Conservation (phyloP, 306 rosid genomes). For the Vachellia collinsii region DNA sequence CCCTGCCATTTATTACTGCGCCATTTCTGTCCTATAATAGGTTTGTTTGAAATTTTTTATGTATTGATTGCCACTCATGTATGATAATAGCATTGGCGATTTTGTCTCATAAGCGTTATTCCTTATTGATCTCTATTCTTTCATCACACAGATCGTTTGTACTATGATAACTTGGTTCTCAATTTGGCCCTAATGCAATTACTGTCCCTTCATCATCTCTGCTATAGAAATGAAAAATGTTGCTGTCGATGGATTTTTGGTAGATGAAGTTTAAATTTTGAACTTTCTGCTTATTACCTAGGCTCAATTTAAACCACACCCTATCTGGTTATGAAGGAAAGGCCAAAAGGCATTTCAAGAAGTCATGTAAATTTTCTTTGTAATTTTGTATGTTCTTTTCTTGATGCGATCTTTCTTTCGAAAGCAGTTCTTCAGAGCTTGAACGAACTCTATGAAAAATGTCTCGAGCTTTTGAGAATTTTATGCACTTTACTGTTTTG, state of each 20-base stretch:
- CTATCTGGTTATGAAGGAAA: not conserved
- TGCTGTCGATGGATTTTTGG: slow-evolving; percentile 8
- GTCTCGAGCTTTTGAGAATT: too few relatives aligned
- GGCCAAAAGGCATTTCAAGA: not conserved
- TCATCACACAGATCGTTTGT: slow-evolving; percentile 34
- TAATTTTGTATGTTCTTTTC: too few relatives aligned
- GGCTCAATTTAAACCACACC: not conserved
- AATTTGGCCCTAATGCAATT: slow-evolving; percentile 33
- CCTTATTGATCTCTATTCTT: slow-evolving; percentile 43
- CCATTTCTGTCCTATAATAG: slow-evolving; percentile 20
- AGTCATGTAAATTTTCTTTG: not conserved
- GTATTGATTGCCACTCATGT: slow-evolving; percentile 43
- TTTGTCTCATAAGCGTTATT: slow-evolving; percentile 35
- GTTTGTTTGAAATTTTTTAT: slow-evolving; percentile 33
- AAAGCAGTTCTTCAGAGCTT: too few relatives aligned
- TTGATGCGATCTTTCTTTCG: not conserved
- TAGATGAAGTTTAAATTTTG: not conserved
- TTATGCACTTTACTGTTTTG: too few relatives aligned
- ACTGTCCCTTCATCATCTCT: slow-evolving; percentile 29
- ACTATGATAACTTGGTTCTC: slow-evolving; percentile 29
- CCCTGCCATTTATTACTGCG: slow-evolving; percentile 13
- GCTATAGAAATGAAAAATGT: slow-evolving; percentile 22
- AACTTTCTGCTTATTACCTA: not conserved
- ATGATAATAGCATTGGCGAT: slow-evolving; percentile 44
- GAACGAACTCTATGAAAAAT: too few relatives aligned